Conservation (phyloP, 176 grass and related monocot species). For the Oryza longistaminata region DNA sequence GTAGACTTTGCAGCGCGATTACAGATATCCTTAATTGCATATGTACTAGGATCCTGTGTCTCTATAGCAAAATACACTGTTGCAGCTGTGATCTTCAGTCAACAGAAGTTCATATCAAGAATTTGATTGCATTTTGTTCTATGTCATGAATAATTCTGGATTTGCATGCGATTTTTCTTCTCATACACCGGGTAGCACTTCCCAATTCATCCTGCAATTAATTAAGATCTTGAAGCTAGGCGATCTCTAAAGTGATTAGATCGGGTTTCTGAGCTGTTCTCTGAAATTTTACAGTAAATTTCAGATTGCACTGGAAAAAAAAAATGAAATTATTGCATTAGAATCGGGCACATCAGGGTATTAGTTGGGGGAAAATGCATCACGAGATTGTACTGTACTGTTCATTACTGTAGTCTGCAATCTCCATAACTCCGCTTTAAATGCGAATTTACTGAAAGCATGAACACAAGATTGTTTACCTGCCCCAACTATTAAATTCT, state of each 20-base stretch:
- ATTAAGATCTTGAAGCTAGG: conserved; percentile 13
- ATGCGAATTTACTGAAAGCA: conserved; percentile 34
- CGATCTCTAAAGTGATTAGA: not conserved
- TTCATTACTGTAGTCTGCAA: not conserved
- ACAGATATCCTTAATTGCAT: conserved; percentile 2
- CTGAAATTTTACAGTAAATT: conserved; percentile 19
- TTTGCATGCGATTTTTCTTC: not conserved
- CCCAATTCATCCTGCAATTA: not conserved
- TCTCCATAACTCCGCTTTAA: conserved; percentile 23
- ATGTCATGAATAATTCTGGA: not conserved
- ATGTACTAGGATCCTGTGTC: conserved; percentile 11
- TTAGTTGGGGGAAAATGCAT: not conserved
- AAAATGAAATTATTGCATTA: not conserved
- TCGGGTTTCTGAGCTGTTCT: not conserved
- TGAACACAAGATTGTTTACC: not conserved
- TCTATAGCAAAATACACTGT: not conserved
- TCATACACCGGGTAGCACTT: not conserved
- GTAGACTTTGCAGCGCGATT: not conserved
- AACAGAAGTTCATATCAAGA: not conserved
- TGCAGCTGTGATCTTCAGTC: not conserved
- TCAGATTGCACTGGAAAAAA: not conserved
- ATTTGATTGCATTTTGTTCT: not conserved
- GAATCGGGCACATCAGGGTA: not conserved
- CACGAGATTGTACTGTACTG: not conserved
- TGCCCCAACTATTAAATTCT: not conserved